phyloP scores from a whole-genome alignment of 2,329 filamentous ascomycete genomes.

The Fusarium compactum region DNA sequence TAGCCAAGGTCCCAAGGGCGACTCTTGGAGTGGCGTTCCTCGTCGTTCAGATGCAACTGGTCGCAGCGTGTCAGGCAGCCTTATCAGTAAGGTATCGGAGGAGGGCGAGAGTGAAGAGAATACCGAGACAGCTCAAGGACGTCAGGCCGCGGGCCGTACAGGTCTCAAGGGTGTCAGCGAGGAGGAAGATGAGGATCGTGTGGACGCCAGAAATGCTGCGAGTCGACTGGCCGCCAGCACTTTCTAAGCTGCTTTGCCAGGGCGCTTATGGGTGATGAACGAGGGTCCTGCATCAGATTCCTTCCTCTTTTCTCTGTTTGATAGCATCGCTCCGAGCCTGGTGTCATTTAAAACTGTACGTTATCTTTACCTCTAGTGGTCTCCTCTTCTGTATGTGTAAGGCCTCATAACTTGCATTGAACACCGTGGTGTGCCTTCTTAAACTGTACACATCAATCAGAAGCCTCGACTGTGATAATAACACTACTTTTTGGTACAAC shows the following conservation, averaged over 20 bases:
- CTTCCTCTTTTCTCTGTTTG: conserved; percentile 37
- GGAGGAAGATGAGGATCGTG: conserved; percentile 90
- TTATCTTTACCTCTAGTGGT: conserved; percentile 10
- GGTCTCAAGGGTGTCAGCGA: conserved; percentile 72
- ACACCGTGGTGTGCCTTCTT: conserved; percentile 33
- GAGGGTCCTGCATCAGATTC: conserved; percentile 35
- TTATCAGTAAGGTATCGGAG: conserved; percentile 73
- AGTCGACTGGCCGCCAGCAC: conserved; percentile 94
- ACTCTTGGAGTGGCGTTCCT: conserved; percentile 96
- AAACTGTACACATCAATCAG: conserved; percentile 4
- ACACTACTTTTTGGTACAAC: conserved; percentile 9
- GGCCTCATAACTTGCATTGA: conserved; percentile 5
- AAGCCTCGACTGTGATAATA: conserved; percentile 15
- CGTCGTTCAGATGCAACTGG: conserved; percentile 82
- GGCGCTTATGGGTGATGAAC: conserved; percentile 32
- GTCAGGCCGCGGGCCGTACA: conserved; percentile 56
- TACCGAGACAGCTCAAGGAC: conserved; percentile 52
- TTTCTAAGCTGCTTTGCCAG: conserved; percentile 67
- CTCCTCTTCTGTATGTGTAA: conserved; percentile 14
- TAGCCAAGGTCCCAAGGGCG: conserved; percentile 96
- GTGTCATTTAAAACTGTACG: conserved; percentile 41
- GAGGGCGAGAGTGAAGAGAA: conserved; percentile 66
- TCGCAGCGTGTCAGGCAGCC: conserved; percentile 80
- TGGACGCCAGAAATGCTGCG: conserved; percentile 95
- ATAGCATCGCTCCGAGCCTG: conserved; percentile 44